Conservation (phyloP, 163 green algal genomes). For the Scenedesmus sp. region DNA sequence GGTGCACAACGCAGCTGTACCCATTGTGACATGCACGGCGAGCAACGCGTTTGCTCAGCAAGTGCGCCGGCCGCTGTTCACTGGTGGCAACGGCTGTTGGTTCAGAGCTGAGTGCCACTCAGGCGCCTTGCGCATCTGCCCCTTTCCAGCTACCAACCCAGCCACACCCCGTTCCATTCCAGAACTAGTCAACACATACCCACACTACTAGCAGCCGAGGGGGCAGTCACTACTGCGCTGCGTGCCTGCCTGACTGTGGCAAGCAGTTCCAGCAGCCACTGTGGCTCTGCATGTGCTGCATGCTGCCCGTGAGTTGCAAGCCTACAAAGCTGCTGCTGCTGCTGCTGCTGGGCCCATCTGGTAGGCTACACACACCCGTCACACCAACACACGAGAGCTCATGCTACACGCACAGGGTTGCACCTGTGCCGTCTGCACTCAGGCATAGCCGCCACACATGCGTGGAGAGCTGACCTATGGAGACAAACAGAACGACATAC, state of each 20-base stretch:
- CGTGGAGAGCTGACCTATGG: background rate
- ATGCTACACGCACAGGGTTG: background rate
- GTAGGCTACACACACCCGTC: background rate
- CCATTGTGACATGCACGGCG: background rate
- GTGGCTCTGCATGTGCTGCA: background rate
- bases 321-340: background rate
- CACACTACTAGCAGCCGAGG: background rate
- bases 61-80: background rate
- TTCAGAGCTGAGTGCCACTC: background rate
- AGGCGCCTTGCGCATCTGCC: background rate
- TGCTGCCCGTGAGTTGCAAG: background rate
- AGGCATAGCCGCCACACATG: background rate
- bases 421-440: background rate
- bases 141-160: background rate
- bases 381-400: background rate
- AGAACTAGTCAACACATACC: background rate
- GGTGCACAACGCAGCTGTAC: background rate
- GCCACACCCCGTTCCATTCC: background rate
- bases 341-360: background rate
- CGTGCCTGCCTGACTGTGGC: background rate
- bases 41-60: background rate
- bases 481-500: background rate
- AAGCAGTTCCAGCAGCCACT: background rate
- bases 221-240: background rate
- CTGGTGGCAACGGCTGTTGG: background rate